Conservation (phyloP, 2,329 filamentous ascomycete species). For the Hypoxylon sp. region DNA sequence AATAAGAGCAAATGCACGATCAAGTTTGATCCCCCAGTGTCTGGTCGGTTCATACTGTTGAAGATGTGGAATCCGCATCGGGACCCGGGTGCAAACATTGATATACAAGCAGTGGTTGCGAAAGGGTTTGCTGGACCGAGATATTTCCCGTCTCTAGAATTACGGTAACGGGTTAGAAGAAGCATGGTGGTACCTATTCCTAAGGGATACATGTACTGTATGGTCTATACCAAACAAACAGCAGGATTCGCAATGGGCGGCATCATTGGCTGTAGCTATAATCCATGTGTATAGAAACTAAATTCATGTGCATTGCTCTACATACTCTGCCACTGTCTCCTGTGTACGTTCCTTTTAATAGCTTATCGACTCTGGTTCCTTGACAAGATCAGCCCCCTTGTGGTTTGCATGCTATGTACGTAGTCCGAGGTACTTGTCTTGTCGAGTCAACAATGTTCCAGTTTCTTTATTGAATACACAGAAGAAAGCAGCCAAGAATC, state of each 20-base stretch:
- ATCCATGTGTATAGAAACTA: background rate
- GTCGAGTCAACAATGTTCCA: constrained; percentile 9
- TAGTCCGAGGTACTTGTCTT: too few species aligned
- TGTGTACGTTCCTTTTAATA: background rate
- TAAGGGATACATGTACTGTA: constrained; percentile 3
- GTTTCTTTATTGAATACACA: background rate
- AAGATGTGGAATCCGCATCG: constrained; percentile 90
- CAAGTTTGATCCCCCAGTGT: constrained; percentile 85
- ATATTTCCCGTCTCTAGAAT: constrained; percentile 80
- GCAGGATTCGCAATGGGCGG: constrained; percentile 5
- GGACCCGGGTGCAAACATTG: constrained; percentile 79
- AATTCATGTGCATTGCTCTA: background rate
- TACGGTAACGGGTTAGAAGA: constrained; percentile 62
- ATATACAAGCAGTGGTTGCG: constrained; percentile 88
- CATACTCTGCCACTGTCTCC: background rate
- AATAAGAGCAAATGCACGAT: constrained; percentile 89
- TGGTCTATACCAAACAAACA: constrained; percentile 11
- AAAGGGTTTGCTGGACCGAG: constrained; percentile 89
- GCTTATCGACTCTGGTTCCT: too few species aligned
- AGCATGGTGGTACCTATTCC: background rate
- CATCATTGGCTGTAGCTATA: constrained; percentile 4
- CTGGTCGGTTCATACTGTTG: constrained; percentile 85
- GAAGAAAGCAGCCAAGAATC: background rate
- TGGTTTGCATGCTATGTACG: too few species aligned
- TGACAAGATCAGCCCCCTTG: too few species aligned